These are phyloP conservation scores for Neodidymelliopsis sp. DNA, from an alignment of 2,329 filamentous ascomycete species.

Conservation along the genomic window DNA sequence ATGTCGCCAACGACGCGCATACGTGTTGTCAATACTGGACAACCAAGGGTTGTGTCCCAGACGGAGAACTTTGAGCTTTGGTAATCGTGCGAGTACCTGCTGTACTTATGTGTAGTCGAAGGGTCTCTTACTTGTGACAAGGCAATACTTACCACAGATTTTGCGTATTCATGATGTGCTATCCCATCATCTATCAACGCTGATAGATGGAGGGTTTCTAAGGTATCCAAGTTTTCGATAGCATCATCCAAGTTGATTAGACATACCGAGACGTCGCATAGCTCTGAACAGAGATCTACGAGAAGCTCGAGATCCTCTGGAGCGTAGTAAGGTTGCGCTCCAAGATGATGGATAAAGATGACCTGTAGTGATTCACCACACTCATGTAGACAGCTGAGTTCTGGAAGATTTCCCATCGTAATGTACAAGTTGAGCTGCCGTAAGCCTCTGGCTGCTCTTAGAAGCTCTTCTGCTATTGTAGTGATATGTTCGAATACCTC, in stretches of 20 bases:
- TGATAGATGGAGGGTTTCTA: background rate
- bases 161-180: background rate
- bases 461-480: background rate
- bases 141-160: background rate
- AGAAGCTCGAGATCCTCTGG: background rate
- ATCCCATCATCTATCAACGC: background rate
- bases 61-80: background rate
- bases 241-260: background rate
- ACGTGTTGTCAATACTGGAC: background rate
- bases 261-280: background rate
- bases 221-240: background rate
- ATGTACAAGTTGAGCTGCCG: background rate
- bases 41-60: too few relatives aligned
- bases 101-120: background rate
- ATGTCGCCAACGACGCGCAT: background rate
- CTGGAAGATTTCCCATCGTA: background rate
- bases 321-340: background rate
- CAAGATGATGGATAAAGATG: background rate
- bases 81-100: background rate
- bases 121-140: background rate
- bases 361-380: background rate
- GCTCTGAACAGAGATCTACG: background rate
- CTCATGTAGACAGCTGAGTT: background rate
- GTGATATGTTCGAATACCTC: background rate
- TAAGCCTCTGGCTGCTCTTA: background rate